Percentiles rank a stretch among this genome's conserved stretches.
Conservation (phyloP, 345 rosid genomes). For the Melaleuca quinquenervia region DNA sequence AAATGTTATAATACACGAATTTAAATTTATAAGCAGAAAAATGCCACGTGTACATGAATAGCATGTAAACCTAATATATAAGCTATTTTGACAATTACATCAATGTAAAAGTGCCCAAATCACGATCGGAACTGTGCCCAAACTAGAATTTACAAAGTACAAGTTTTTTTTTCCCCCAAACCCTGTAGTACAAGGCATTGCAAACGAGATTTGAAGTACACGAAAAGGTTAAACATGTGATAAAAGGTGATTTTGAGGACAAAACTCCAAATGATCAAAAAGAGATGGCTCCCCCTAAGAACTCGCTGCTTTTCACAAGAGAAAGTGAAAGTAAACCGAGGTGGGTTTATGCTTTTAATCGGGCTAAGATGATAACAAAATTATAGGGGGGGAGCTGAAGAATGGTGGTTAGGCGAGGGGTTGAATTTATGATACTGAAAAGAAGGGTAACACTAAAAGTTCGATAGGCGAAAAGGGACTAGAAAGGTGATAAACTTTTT, state of each 20-base stretch:
- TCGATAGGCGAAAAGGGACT: neutral
- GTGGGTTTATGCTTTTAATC: conserved; percentile 9
- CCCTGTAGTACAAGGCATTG: neutral
- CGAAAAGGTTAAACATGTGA: neutral
- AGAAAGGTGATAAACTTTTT: neutral
- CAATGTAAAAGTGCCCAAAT: neutral
- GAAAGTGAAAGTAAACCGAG: neutral
- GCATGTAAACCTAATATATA: neutral
- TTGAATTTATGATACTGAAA: neutral
- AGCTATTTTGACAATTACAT: neutral
- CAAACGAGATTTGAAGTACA: neutral
- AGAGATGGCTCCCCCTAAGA: neutral
- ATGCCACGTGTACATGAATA: neutral
- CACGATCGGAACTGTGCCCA: neutral
- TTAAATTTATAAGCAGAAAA: neutral
- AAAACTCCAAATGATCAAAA: neutral
- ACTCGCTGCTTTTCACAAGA: neutral
- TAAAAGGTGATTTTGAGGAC: neutral
- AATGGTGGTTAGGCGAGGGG: conserved; percentile 38
- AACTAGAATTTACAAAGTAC: neutral
- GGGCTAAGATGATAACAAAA: conserved; percentile 24
- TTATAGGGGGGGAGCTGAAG: conserved; percentile 41
- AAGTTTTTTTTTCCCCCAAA: neutral
- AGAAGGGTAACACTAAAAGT: neutral
- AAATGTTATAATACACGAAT: neutral